Evolutionary conservation across 768 basidiomycete species (phyloP), one percentile per base, ranked within the genome.

Genomic region (Candolleomyces efflorescens): DNA sequence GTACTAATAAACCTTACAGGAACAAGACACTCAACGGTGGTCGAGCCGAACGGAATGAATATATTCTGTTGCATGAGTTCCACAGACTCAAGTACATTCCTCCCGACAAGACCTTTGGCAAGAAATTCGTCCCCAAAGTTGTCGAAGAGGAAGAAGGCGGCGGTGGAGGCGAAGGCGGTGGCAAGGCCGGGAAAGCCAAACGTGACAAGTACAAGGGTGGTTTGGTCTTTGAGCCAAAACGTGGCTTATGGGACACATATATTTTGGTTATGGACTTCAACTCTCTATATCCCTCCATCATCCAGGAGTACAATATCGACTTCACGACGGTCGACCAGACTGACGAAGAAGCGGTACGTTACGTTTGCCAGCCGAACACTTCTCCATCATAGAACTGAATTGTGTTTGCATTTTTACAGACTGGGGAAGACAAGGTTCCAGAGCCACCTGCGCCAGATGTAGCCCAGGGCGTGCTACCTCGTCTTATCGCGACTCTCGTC

Each of bases 261-360:
- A 90, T 98, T 71, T 81, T 99, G 17, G 97, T 99, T 72, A 99
- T 99, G 97, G 97, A 99, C 71, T 99, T 98, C 86, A 99, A 99
- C 73, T 97, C 94, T 60, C 79, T 99, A 56, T 99, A 99, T 69
- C 97, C 97, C 5, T 94, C 92, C 70, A 99, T 99, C 77, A 99
- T 99, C 49, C 97, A 98, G 67, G 97, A 99, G 77, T 99, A 92
- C 69, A 98, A 99, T 69, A 98, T 99, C 63, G 97, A 98, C 73
- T 98, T 98, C 66, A 98, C 97, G 10, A 99, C 97, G 0, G 87
- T 98, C 18, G 90, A 92, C 46, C 82, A 82, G 55, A 76, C 81
- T 7, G 84, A 84, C 23, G 84, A 81, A 64, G 83, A 83, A 66
- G 89, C 78, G 71, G 77, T 76, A 54, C 7, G 71, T 66, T 56